Percentiles rank a stretch among this genome's conserved stretches.
phyloP scores from a whole-genome alignment of 768 basidiomycete genomes.

The Leucocoprinus sp. region DNA sequence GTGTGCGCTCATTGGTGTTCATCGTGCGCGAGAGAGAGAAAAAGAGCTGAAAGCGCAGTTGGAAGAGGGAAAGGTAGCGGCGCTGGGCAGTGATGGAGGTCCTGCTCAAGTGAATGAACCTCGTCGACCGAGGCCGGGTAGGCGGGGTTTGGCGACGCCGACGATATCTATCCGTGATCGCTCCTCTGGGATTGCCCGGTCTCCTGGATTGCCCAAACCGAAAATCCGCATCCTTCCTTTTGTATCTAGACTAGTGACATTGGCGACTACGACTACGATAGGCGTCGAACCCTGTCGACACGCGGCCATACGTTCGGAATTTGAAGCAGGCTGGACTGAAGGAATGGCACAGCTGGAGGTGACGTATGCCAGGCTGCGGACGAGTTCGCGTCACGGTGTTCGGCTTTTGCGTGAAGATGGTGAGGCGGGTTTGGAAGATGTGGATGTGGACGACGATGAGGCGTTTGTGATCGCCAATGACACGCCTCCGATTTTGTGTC shows the following conservation, averaged over 20 bases:
- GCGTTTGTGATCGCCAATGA: constrained; percentile 17
- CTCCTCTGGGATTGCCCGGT: constrained; percentile 2
- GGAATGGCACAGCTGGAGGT: constrained; percentile 46
- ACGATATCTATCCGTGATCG: constrained; percentile 49
- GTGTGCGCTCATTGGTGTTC: constrained; percentile 54
- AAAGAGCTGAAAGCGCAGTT: constrained; percentile 46
- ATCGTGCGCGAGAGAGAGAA: constrained; percentile 59
- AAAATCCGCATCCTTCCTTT: constrained; percentile 55
- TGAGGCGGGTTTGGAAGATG: constrained; percentile 28
- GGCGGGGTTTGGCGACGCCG: constrained; percentile 57
- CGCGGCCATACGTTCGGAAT: constrained; percentile 37
- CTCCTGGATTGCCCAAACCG: constrained; percentile 9
- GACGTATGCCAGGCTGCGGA: constrained; percentile 35
- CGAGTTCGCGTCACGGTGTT: constrained; percentile 39
- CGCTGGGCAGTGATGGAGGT: constrained; percentile 9
- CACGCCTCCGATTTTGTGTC: constrained; percentile 31
- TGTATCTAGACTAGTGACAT: constrained; percentile 36
- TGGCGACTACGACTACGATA: constrained; percentile 35
- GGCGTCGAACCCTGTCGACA: constrained; percentile 26
- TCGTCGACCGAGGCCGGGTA: constrained; percentile 32
- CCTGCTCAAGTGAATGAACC: constrained; percentile 11
- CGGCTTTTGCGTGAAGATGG: constrained; percentile 30
- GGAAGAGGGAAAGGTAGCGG: constrained; percentile 22
- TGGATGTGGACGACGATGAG: constrained; percentile 22
- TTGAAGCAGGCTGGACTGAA: constrained; percentile 55